These are phyloP conservation scores for Dioscorea zingiberensis DNA, from an alignment of 106 monocot genomes.

Conservation along the genomic window DNA sequence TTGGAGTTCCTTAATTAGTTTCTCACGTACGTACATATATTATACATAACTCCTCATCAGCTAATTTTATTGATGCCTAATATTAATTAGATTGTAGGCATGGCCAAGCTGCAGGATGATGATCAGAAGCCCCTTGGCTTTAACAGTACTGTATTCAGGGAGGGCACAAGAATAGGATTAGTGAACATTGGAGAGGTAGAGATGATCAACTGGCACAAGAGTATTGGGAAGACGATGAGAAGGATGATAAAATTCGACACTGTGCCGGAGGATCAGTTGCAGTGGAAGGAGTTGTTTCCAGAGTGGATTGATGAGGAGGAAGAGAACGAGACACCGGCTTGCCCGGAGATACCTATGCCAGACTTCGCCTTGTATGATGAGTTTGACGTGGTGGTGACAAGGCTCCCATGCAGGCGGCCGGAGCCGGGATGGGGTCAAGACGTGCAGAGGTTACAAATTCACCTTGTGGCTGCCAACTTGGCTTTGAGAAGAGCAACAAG, in stretches of 20 bases:
- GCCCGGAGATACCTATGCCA: constrained; percentile 86
- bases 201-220: constrained; percentile 11
- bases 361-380: constrained; percentile 40
- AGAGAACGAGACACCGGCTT: constrained; percentile 42
- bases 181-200: constrained; percentile 46
- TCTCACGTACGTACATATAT: neutral
- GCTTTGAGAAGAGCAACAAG: constrained; percentile 43
- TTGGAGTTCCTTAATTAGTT: neutral
- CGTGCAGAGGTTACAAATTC: constrained; percentile 64
- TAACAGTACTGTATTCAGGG: constrained; percentile 8
- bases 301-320: constrained; percentile 94
- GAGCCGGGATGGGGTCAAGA: constrained; percentile 51
- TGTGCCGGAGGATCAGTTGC: constrained; percentile 30
- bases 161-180: constrained; percentile 30
- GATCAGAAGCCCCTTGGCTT: constrained; percentile 8
- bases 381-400: constrained; percentile 59
- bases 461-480: constrained; percentile 58
- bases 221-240: constrained; percentile 4
- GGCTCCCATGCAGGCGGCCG: constrained; percentile 53
- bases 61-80: neutral
- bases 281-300: constrained; percentile 86
- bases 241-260: constrained; percentile 51
- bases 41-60: neutral
- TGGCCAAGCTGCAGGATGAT: no score
- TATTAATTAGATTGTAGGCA: neutral